Base-by-base conservation (phyloP, 371 early-diverging fungal species). In the Batkoa obscura region DNA sequence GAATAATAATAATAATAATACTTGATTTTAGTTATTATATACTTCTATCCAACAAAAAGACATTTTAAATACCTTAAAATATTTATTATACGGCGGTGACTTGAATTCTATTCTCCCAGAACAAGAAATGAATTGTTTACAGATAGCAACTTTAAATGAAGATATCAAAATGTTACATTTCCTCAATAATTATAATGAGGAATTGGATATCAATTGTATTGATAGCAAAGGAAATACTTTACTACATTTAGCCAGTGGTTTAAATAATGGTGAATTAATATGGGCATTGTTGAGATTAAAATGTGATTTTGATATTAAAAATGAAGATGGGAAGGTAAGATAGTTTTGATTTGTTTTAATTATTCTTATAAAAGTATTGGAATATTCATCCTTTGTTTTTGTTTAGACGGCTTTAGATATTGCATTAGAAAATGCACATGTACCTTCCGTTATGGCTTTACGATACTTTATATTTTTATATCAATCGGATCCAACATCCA, bases 141-240 rank as follows among this genome's bases (percentile, higher is more conserved):
- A 88, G 60, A 69, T 71, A 30, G 81, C 82, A 0, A 73, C 78
- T n/a, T 58, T 66, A 23, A 64, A 68, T 5, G 66, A 69, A 5
- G 74, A 85, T 59, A 74, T 76, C 34, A 59, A 74, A 10, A 65
- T 70, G 2, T 71, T 77, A 0, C 86, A 85, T 61, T 84, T 88
- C 50, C 63, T 86, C 17, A 62, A 83, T 50, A 75, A 75, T 47
- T 83, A 85, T 77, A 71, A 66, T 34, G 69, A 77, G 39, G 77
- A 84, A 58, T 68, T 83, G 9, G 72, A 86, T 57, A 68, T 66
- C 23, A 23, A 23, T 23, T 23, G 23, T 4, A 51, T 64, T 39
- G 84, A 86, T 61, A 68, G 55, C 0, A 61, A 67, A 2, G 86
- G 86, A n/a, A 73, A 81, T 71, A 75, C 86, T 15, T 73, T 81